phyloP scores from a whole-genome alignment of 352 stramenopile species.

The Pythium periplocum region DNA sequence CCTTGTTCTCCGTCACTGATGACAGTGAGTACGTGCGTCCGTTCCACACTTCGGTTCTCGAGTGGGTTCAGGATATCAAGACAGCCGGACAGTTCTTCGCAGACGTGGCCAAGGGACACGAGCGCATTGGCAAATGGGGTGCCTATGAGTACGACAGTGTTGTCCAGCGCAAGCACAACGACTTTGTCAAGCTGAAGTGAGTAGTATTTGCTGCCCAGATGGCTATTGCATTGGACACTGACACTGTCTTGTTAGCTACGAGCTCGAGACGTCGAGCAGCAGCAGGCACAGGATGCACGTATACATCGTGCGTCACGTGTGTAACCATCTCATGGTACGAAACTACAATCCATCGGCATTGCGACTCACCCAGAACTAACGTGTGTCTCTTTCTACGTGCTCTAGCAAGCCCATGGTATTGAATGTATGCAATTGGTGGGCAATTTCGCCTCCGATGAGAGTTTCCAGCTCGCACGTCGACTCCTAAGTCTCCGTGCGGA shows the following conservation, averaged over 20 bases:
- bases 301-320: conserved; percentile 75
- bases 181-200: conserved; percentile 72
- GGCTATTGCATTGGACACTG: conserved; percentile 4
- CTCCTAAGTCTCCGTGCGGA: conserved; percentile 47
- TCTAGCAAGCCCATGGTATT: conserved; percentile 46
- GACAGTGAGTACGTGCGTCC: conserved; percentile 32
- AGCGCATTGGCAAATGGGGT: conserved; percentile 54
- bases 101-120: conserved; percentile 46
- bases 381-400: not conserved
- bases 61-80: conserved; percentile 58
- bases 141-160: conserved; percentile 48
- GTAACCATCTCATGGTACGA: conserved; percentile 65
- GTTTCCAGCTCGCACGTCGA: conserved; percentile 58
- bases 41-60: conserved; percentile 71
- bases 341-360: no score
- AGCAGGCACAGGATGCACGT: conserved; percentile 33
- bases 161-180: conserved; percentile 35
- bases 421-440: conserved; percentile 51
- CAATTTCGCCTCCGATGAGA: conserved; percentile 52
- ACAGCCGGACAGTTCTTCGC: conserved; percentile 48
- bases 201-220: conserved; percentile 5
- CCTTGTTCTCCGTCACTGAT: conserved; percentile 51
- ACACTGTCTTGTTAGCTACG: conserved; percentile 32
- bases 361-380: no score
- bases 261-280: conserved; percentile 35